A percentile compares a stretch with the other conserved stretches of the same genome.
These are phyloP conservation scores for Trichoderma orchidacearum DNA, from an alignment of 495 filamentous ascomycete species.

Conservation along the genomic window DNA sequence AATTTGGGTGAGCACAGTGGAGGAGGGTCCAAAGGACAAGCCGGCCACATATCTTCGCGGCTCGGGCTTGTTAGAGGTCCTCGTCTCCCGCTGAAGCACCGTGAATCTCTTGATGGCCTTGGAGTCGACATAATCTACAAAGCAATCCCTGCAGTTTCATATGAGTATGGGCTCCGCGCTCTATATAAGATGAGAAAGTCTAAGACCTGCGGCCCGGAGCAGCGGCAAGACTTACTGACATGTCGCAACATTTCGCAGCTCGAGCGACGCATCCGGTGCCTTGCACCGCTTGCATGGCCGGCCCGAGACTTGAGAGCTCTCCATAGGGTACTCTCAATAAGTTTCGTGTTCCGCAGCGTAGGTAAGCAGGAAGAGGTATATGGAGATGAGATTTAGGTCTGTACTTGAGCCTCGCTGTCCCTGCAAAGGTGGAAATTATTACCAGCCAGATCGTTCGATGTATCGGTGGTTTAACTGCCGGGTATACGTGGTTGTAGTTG, in stretches of 20 bases:
- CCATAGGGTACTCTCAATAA: neutral
- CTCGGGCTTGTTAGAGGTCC: constrained; percentile 22
- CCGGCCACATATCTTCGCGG: constrained; percentile 52
- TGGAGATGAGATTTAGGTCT: no score
- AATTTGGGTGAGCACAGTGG: constrained; percentile 62
- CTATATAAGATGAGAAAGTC: no score
- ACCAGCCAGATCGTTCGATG: no score
- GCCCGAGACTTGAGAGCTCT: neutral
- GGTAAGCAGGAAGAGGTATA: no score
- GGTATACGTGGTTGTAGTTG: no score
- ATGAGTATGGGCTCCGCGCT: neutral
- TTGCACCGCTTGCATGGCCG: constrained; percentile 3
- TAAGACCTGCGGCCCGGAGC: neutral
- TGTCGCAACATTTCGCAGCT: neutral
- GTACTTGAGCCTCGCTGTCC: no score
- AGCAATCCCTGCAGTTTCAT: constrained; percentile 4
- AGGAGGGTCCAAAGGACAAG: constrained; percentile 73
- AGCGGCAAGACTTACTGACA: neutral
- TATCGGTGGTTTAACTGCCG: no score
- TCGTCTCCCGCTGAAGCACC: constrained; percentile 11
- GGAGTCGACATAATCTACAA: constrained; percentile 1
- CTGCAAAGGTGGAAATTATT: no score
- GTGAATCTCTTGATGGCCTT: constrained; percentile 6
- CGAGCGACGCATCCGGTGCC: neutral
- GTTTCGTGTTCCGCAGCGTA: no score